phyloP scores from a whole-genome alignment of 768 basidiomycete genomes.

The Astraeus odoratus region DNA sequence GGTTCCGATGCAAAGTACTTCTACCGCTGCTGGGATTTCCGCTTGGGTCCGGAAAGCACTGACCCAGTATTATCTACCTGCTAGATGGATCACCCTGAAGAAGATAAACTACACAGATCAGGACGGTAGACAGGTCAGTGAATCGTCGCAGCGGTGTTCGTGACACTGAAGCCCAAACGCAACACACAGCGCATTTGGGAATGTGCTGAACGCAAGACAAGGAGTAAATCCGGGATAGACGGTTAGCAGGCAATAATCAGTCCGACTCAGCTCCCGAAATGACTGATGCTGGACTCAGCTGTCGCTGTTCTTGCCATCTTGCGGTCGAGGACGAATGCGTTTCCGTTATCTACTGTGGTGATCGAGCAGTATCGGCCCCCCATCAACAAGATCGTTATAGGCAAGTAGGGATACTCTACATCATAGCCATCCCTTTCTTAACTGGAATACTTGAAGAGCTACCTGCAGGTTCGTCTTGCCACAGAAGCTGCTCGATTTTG shows the following conservation, averaged over 20 bases:
- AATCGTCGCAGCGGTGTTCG: not conserved
- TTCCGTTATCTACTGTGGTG: constrained; percentile 72
- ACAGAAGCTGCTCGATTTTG: not conserved
- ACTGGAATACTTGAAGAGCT: constrained; percentile 33
- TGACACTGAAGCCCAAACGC: not conserved
- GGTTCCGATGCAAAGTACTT: constrained; percentile 53
- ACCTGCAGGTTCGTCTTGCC: constrained; percentile 42
- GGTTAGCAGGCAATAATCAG: constrained; percentile 37
- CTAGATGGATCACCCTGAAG: constrained; percentile 80
- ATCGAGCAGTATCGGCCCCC: constrained; percentile 93
- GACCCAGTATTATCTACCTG: not conserved
- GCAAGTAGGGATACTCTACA: constrained; percentile 28
- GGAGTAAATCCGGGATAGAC: constrained; percentile 72
- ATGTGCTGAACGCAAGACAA: constrained; percentile 76
- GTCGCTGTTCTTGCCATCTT: constrained; percentile 83
- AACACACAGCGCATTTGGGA: constrained; percentile 74
- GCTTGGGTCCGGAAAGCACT: not conserved
- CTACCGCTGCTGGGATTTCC: not conserved
- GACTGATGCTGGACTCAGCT: constrained; percentile 35
- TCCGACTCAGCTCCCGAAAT: not conserved
- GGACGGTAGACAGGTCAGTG: constrained; percentile 61
- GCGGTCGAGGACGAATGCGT: constrained; percentile 63
- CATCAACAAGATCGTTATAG: constrained; percentile 67
- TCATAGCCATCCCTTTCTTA: not conserved
- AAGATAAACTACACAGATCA: constrained; percentile 77